Conservation (phyloP, 257 asterid genomes). For the Petrea volubilis region DNA sequence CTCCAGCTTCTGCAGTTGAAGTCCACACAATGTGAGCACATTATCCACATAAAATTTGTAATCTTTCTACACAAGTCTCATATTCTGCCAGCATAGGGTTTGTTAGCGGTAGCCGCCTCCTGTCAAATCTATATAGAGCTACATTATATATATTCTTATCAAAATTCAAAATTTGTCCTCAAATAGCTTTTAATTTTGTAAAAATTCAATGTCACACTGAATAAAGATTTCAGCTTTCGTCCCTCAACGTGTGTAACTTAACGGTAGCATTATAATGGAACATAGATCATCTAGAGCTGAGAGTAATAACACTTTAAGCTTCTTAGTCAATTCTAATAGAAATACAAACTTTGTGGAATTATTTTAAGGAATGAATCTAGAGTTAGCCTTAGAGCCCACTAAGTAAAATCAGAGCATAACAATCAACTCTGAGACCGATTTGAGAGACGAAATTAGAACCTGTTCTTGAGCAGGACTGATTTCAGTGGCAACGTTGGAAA, state of each 20-base stretch:
- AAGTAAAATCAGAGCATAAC: not conserved
- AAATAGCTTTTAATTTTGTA: no score
- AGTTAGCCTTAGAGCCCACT: not conserved
- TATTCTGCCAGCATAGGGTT: not conserved
- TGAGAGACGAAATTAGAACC: conserved; percentile 5
- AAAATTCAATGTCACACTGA: no score
- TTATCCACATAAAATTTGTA: not conserved
- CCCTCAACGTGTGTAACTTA: no score
- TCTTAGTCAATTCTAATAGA: not conserved
- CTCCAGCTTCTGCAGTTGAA: conserved; percentile 57
- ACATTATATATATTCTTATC: no score
- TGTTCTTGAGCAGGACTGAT: conserved; percentile 58
- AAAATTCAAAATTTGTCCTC: no score
- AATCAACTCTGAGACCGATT: not conserved
- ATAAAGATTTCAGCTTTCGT: no score
- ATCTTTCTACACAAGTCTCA: not conserved
- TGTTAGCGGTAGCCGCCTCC: no score
- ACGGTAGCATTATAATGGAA: not conserved
- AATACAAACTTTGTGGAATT: not conserved
- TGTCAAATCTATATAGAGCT: no score
- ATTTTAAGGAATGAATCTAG: not conserved
- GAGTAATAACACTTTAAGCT: not conserved
- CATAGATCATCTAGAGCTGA: not conserved
- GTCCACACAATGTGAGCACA: not conserved
- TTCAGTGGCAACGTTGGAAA: conserved; percentile 80